Conservation (phyloP, 2,329 filamentous ascomycete species). For the Scedosporium minutisporum region DNA sequence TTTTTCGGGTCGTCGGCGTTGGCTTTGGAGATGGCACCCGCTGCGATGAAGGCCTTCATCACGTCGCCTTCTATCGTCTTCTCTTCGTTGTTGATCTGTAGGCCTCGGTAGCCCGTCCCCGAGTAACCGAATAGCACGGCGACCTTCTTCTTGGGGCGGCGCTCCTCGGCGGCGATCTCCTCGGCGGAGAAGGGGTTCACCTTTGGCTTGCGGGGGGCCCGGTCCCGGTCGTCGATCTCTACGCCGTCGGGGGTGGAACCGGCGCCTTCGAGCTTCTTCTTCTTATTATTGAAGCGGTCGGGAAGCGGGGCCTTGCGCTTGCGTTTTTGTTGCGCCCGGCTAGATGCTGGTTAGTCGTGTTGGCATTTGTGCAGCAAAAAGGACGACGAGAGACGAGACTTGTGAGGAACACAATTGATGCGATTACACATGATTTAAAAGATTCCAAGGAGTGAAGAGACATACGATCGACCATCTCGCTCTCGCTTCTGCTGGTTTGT, state of each 20-base stretch:
- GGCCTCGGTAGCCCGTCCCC: conserved; percentile 91
- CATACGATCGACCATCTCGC: not conserved
- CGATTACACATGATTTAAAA: not conserved
- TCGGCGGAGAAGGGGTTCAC: conserved; percentile 53
- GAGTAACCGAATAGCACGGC: conserved; percentile 93
- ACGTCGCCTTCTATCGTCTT: conserved; percentile 95
- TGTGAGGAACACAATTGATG: not conserved
- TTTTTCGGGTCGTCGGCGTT: conserved; percentile 97
- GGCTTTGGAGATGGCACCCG: conserved; percentile 89
- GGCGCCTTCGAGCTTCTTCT: conserved; percentile 10
- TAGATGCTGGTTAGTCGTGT: conserved; percentile 4
- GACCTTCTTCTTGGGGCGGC: conserved; percentile 90
- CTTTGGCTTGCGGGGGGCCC: conserved; percentile 9
- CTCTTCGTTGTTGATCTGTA: conserved; percentile 77
- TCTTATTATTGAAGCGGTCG: conserved; percentile 4
- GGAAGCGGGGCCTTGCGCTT: not conserved
- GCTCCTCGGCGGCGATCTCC: conserved; percentile 79
- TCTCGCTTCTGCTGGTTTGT: not conserved
- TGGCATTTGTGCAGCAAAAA: not conserved
- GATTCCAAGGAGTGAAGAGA: not conserved
- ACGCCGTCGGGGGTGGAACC: conserved; percentile 8
- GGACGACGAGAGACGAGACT: not conserved
- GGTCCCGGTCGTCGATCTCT: conserved; percentile 10
- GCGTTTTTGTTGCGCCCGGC: not conserved
- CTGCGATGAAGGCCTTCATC: conserved; percentile 82